Base-by-base conservation (phyloP, 2,329 filamentous ascomycete species). In the Aspergillus ibericus region DNA sequence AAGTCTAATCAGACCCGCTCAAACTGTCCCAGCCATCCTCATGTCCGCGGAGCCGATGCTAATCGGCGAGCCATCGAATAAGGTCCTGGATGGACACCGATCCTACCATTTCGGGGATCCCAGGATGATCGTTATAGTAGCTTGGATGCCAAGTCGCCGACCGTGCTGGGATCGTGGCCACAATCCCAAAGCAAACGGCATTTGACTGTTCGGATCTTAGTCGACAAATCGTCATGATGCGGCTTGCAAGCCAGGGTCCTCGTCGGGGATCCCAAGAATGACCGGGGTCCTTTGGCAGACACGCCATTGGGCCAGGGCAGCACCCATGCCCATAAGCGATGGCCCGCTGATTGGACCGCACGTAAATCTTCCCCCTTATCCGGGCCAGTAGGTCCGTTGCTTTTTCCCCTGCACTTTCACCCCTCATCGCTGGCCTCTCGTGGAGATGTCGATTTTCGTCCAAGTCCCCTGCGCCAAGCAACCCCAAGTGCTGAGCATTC, bases 391-490 rank as follows among this genome's bases (percentile, higher is more conserved):
- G 29, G 7, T n/a, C 22, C 46, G 10, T 49, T 34, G 18, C 34
- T n/a, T 38, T 20, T 38, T 25, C 12, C 18, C 50, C 3, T 32
- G 12, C 36, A 6, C 38, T 27, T 40, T 13, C 35, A 16, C n/a
- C 20, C 35, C 35, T 34, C 15, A 38, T 12, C 40, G 27, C 50
- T 53, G 18, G n/a, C 36, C n/a, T 40, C 51, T 53, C 51, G 51
- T 53, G 51, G 51, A 53, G 18, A 29, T 53, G 51, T 42, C 51
- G 18, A 44, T 16, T 44, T 53, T 44, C n/a, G 36, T 53, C 51
- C 25, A 40, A 25, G 20, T 34, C 16, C 50, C 35, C 22, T 22
- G 12, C 32, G 12, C 50, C 35, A 42, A 44, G 22, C n/a, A 13
- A 53, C 5, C 20, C 6, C 15, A 22, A 32, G 51, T 29, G 29